Evolutionary conservation across 1,139 yeast species (phyloP).

Genomic region (Scheffersomyces stambukii): DNA sequence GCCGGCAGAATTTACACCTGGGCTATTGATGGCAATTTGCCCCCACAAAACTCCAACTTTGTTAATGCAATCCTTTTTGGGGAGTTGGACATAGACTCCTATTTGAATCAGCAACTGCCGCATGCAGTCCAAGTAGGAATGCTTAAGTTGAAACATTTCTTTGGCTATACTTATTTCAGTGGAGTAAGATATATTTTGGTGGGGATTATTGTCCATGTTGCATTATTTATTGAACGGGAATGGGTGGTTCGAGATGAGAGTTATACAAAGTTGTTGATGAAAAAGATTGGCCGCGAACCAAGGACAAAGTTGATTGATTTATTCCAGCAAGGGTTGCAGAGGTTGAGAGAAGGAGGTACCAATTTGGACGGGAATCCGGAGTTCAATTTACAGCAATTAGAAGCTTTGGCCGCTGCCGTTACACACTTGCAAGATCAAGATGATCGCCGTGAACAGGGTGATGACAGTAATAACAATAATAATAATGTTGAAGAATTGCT

Average conservation of each 20-base stretch:
- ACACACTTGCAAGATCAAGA: slow-evolving; percentile 25
- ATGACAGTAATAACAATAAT: slow-evolving; percentile 7
- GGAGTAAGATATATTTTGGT: slow-evolving; percentile 38
- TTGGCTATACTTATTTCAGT: slow-evolving; percentile 34
- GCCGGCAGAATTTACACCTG: slow-evolving; percentile 50
- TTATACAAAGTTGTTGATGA: slow-evolving; percentile 50
- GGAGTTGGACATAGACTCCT: slow-evolving; percentile 20
- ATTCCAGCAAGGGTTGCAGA: slow-evolving; percentile 27
- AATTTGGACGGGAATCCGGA: slow-evolving; percentile 10
- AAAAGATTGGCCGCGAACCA: slow-evolving; percentile 56
- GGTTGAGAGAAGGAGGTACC: slow-evolving; percentile 21
- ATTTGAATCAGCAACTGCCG: slow-evolving; percentile 4
- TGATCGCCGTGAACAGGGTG: slow-evolving; percentile 5
- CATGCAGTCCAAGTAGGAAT: slow-evolving; percentile 9
- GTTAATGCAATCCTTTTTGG: slow-evolving; percentile 48
- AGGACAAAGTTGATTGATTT: slow-evolving; percentile 38
- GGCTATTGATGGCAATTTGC: slow-evolving; percentile 49
- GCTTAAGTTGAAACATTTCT: slow-evolving; percentile 17
- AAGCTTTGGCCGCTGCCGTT: slow-evolving; percentile 27
- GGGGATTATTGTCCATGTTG: slow-evolving; percentile 39
- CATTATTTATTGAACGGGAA: slow-evolving; percentile 58
- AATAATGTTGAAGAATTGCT: slow-evolving; percentile 16
- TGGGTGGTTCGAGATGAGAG: slow-evolving; percentile 73
- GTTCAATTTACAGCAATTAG: slow-evolving; percentile 22
- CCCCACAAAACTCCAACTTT: slow-evolving; percentile 31